Conservation (phyloP, 148 eudicot species). For the Diospyros kaki region DNA sequence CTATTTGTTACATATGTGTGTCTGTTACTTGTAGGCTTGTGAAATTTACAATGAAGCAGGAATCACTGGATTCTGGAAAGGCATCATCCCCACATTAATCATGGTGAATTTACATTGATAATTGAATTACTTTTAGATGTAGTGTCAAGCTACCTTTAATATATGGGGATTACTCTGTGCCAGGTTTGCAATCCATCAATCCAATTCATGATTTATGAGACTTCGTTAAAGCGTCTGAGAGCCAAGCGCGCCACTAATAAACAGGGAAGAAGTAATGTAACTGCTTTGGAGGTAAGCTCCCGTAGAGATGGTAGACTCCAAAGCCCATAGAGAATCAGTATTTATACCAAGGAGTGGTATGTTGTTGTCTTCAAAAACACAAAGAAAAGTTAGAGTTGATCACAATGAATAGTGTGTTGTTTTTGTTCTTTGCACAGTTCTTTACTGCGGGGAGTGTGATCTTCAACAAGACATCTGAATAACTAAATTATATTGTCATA, state of each 20-base stretch:
- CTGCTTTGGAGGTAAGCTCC: constrained; percentile 70
- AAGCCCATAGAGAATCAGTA: background rate
- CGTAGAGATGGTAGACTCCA: background rate
- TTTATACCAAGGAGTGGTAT: too few species aligned
- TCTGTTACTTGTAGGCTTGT: constrained; percentile 43
- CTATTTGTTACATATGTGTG: background rate
- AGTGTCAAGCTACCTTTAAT: constrained; percentile 4
- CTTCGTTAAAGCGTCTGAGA: constrained; percentile 51
- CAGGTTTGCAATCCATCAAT: constrained; percentile 97
- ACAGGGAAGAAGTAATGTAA: constrained; percentile 36
- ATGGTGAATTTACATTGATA: constrained; percentile 46
- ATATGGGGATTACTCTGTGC: constrained; percentile 4
- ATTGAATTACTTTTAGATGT: background rate
- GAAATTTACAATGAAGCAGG: constrained; percentile 94
- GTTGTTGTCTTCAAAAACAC: too few species aligned
- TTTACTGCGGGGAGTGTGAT: background rate
- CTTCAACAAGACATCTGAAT: background rate
- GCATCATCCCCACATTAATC: constrained; percentile 78
- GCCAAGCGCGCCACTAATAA: constrained; percentile 54
- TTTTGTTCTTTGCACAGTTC: too few species aligned
- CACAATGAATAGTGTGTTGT: too few species aligned
- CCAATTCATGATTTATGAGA: constrained; percentile 95
- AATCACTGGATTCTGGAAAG: constrained; percentile 89
- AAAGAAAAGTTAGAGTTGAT: too few species aligned
- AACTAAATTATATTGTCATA: background rate